Evolutionary conservation across 768 basidiomycete genomes (phyloP), one percentile per base, ranked within the genome.

Genomic region (Trichaptum fuscoviolaceum): DNA sequence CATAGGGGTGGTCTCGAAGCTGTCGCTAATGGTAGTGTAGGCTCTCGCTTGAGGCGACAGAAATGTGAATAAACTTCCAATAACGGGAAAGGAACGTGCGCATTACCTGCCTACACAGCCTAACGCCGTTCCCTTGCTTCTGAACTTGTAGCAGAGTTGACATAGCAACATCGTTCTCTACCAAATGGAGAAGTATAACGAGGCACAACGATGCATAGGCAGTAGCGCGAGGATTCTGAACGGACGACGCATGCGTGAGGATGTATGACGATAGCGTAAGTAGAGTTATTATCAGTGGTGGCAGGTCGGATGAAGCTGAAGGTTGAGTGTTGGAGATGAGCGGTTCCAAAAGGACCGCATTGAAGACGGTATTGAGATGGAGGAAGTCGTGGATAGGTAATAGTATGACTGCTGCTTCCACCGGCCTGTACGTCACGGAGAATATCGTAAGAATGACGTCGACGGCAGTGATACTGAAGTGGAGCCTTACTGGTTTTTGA

Each of bases 351-450:
- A 89, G 72, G 10, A 86, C 75, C n/a, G 78, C 72, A 0, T 78
- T 70, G 71, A 90, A 90, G 6, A 76, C 67, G 1, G 76, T 73
- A 63, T 88, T 90, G 25, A 79, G 74, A 64, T 78, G 78, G 1
- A 87, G 70, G 64, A 89, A 85, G 74, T 91, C 89, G 65, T 85
- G 86, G 8, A 89, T 66, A 2, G 88, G 82, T 17, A 90, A 78
- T 35, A 90, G 74, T 7, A 85, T 77, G 6, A 87, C 83, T 58
- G 83, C 80, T 10, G 85, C 84, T 75, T 87, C 85, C 64, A 86
- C 83, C 0, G 89, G 89, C 69, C 89, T 90, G 65, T n/a, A 20
- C 35, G 18, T 6, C 17, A 35, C 27, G 5, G 63, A 35, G 36
- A 1, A 42, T 30, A 23, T 26, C 17, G 10, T 23, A 1, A 18